Base-by-base conservation (phyloP, 148 eudicot species). In the Nepenthes gracilis region DNA sequence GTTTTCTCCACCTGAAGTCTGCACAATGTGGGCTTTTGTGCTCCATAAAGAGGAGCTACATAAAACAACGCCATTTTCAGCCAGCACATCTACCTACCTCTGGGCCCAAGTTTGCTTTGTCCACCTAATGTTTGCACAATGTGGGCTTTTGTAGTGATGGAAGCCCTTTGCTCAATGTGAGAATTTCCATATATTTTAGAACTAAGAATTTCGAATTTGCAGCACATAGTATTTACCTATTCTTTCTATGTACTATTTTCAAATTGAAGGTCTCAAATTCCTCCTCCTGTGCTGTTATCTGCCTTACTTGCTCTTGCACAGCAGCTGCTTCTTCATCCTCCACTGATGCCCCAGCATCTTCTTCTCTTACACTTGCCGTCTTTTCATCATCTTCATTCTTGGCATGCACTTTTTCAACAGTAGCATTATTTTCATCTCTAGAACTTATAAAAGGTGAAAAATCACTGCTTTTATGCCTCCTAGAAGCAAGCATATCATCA, bases 321-420 rank as follows among this genome's bases (percentile, higher is more conserved):
- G 96, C 96, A 69, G 83, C 86, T 55, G 90, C 94, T 67, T 92
- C 98, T 75, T 92, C 98, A 74, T 92, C 98, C 78, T 92, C 96
- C 62, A 91, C 62, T 43, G 82, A 78, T 38, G 77, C 80, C 69
- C 78, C 90, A 49, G 69, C 77, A 68, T 87, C 96, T 49, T 83
- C 93, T 75, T 82, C 86, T 68, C 78, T 80, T 55, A 53, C 65
- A 66, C 76, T 62, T 58, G 75, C 70, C 61, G 67, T 51, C 35
- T 66, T 81, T 63, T 63, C 77, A 65, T 75, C 78, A 53, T 75
- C 85, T 37, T 77, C 82, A 57, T 80, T 79, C 73, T 80, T 77
- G 9, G 62, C 74, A 65, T 67, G 81, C 60, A 75, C 77, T 60
- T 74, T 78, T 33, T 87, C 96, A 72, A 70, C 74, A 69, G 80